A percentile compares a stretch with the other conserved stretches of the same genome.
phyloP scores from a whole-genome alignment of 345 rosid species.

The Sonneratia alba region DNA sequence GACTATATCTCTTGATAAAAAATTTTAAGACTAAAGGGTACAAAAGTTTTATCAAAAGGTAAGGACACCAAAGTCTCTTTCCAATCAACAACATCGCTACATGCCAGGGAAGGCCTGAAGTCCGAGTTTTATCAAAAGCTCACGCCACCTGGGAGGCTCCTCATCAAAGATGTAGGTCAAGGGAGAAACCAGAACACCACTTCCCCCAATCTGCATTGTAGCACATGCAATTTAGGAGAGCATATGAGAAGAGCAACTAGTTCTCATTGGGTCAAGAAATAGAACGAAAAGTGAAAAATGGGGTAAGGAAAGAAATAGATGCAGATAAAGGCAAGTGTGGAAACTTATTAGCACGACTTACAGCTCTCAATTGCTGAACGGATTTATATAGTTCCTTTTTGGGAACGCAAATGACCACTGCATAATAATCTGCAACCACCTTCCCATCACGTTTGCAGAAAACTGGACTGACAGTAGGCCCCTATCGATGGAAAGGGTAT shows the following conservation, averaged over 20 bases:
- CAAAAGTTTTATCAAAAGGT: not conserved
- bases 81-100: not conserved
- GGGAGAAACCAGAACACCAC: slow-evolving; percentile 81
- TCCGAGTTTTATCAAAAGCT: slow-evolving; percentile 54
- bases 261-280: not conserved
- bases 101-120: slow-evolving; percentile 9
- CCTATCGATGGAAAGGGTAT: slow-evolving; percentile 29
- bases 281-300: not conserved
- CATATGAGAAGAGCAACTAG: not conserved
- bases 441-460: slow-evolving; percentile 52
- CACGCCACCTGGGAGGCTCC: slow-evolving; percentile 88
- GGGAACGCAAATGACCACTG: slow-evolving; percentile 80
- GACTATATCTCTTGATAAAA: not conserved
- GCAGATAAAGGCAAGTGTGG: no score
- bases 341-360: slow-evolving; percentile 20
- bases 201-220: slow-evolving; percentile 69
- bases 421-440: slow-evolving; percentile 59
- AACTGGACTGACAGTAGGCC: slow-evolving; percentile 89
- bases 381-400: slow-evolving; percentile 69
- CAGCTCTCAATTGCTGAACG: slow-evolving; percentile 83
- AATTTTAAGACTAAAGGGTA: not conserved
- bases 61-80: not conserved
- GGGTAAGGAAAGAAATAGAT: no score
- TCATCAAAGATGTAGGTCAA: slow-evolving; percentile 93
- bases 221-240: not conserved